Base-by-base conservation (phyloP, 305 asterid species). In the Rubia tinctorum region DNA sequence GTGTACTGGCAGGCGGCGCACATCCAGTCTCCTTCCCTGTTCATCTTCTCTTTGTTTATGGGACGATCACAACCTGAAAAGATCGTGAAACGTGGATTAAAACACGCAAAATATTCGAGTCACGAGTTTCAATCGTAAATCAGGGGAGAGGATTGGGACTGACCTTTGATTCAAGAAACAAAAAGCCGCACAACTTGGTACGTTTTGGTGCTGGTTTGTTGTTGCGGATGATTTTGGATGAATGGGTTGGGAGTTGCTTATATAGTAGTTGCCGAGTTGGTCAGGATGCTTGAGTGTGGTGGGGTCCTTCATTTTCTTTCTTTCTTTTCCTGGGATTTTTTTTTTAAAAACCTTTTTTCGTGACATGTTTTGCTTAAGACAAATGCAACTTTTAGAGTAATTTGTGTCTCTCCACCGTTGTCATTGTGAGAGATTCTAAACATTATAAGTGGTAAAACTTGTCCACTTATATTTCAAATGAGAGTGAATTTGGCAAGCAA, bases 1-100 rank as follows among this genome's bases (percentile, higher is more conserved):
- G 86, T 64, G 83, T 93, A 92, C 75, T 91, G 92, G 88, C 98
- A 93, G 13, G 98, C 97, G 12, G 80, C 77, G 72, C 98, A 93
- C 90, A 87, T 74, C 94, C 94, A 88, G 49, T 88, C 94, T 81
- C 94, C 94, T 72, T 80, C 86, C 62, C 83, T 82, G 72, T 77
- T 85, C 90, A 87, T 87, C 71, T 47, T 79, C 74, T 17, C 44
- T 13, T 65, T 34, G 6, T 8, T 62, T 62, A 34, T 6, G 37
- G 10, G 13, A 18, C 3, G 37, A 59, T 61, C 42, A 11, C 40
- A 27, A 61, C 18, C 66, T 61, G 40, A 27, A 61, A 61, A 61
- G 4, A 23, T 60, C 66, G 25, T 27, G 34, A 10, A 8, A 58
- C 30, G 3, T 30, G 3, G 37, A 2, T 30, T 30, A 30, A 30